Evolutionary conservation across 192 early-diverging fungal species (phyloP).

Genomic region (Coemansia javaensis): DNA sequence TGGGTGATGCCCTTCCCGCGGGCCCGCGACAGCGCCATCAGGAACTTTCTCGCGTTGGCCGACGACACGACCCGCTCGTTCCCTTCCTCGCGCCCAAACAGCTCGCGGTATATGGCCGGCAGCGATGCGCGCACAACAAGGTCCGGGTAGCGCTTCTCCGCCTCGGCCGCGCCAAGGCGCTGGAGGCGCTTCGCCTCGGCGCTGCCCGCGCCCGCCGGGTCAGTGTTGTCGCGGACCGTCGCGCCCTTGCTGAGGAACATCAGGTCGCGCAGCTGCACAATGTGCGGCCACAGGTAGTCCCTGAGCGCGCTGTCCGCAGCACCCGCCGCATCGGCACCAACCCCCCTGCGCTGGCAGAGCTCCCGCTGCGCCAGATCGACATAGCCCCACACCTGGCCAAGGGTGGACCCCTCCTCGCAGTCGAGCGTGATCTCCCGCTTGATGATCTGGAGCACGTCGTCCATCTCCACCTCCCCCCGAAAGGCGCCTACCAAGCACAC

Average conservation of each 20-base stretch:
- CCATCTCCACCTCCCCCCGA: too few species aligned
- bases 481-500: too few species aligned
- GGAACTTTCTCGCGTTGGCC: slow-evolving; percentile 2
- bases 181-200: slow-evolving; percentile 3
- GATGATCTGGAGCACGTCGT: slow-evolving; percentile 25
- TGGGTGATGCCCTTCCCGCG: slow-evolving; percentile 35
- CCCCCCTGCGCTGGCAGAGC: slow-evolving; percentile 1
- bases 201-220: not conserved
- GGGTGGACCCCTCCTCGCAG: slow-evolving; percentile 22
- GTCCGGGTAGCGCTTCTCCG: slow-evolving; percentile 14
- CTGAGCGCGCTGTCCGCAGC: slow-evolving; percentile 10
- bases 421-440: slow-evolving; percentile 39
- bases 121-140: slow-evolving; percentile 17
- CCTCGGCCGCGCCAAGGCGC: not conserved
- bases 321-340: not conserved
- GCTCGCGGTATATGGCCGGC: slow-evolving; percentile 16
- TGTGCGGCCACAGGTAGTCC: slow-evolving; percentile 33
- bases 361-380: slow-evolving; percentile 24
- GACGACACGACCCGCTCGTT: slow-evolving; percentile 13
- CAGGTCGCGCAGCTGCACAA: slow-evolving; percentile 14
- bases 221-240: slow-evolving; percentile 8
- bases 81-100: slow-evolving; percentile 36
- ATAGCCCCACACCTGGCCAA: slow-evolving; percentile 29
- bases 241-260: slow-evolving; percentile 10
- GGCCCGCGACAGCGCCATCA: slow-evolving; percentile 23